Conservation (phyloP, 2,329 filamentous ascomycete species). For the Nemania sp. region DNA sequence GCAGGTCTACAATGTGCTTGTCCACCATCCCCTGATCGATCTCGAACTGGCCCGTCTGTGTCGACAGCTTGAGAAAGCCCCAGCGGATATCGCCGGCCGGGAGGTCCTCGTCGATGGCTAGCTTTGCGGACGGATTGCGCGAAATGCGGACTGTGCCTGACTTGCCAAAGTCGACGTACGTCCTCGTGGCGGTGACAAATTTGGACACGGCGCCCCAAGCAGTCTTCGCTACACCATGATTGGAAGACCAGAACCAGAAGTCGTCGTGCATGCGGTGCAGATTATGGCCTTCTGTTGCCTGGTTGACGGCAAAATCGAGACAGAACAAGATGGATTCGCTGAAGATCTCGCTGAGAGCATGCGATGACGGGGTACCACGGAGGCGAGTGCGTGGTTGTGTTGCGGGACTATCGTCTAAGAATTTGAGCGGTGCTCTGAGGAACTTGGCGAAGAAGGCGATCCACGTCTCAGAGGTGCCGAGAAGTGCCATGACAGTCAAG, state of each 20-base stretch:
- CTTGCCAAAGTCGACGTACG: slow-evolving; percentile 66
- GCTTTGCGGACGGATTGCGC: slow-evolving; percentile 29
- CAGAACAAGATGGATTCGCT: slow-evolving; percentile 72
- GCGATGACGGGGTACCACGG: slow-evolving; percentile 70
- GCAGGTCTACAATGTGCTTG: slow-evolving; percentile 69
- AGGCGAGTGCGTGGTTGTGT: slow-evolving; percentile 59
- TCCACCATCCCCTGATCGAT: slow-evolving; percentile 71
- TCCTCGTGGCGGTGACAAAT: slow-evolving; percentile 67
- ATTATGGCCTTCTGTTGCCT: slow-evolving; percentile 63
- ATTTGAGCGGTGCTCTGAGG: slow-evolving; percentile 69
- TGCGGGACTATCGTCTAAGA: slow-evolving; percentile 64
- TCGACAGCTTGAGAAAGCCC: slow-evolving; percentile 68
- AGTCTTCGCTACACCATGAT: slow-evolving; percentile 63
- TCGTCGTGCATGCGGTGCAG: slow-evolving; percentile 74
- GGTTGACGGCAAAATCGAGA: slow-evolving; percentile 73
- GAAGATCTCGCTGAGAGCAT: slow-evolving; percentile 69
- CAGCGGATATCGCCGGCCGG: slow-evolving; percentile 64
- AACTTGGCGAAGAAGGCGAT: slow-evolving; percentile 70
- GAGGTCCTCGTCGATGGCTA: slow-evolving; percentile 52
- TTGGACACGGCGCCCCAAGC: slow-evolving; percentile 70
- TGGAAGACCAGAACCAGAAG: slow-evolving; percentile 73
- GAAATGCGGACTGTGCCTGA: slow-evolving; percentile 62
- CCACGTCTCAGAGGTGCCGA: slow-evolving; percentile 69
- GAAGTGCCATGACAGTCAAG: slow-evolving; percentile 66
- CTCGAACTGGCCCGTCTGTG: slow-evolving; percentile 64